Conservation (phyloP, 208 protist species). For the Entamoeba dispar region DNA sequence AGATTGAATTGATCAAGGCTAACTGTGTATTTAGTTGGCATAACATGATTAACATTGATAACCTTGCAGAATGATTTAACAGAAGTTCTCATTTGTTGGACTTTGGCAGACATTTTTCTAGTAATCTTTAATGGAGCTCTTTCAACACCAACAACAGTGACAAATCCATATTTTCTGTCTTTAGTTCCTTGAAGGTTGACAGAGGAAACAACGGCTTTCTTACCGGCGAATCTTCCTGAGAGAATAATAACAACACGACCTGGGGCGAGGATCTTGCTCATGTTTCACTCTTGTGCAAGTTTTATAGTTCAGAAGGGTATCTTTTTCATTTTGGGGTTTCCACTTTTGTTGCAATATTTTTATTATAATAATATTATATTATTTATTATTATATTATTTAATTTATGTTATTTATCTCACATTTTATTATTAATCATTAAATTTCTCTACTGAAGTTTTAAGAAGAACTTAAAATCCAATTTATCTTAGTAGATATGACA, state of each 20-base stretch:
- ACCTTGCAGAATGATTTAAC: constrained; percentile 40
- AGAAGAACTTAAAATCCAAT: too few relatives aligned
- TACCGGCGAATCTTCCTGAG: constrained; percentile 39
- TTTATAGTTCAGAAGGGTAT: too few relatives aligned
- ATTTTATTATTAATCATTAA: too few relatives aligned
- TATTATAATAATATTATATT: too few relatives aligned
- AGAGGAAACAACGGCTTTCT: constrained; percentile 37
- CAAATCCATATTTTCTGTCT: constrained; percentile 23
- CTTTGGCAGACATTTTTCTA: constrained; percentile 29
- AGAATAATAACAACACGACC: constrained; percentile 40
- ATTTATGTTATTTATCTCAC: too few relatives aligned
- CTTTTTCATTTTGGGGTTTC: too few relatives aligned
- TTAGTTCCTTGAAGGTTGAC: neutral
- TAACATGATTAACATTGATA: constrained; percentile 41
- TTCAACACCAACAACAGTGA: constrained; percentile 40
- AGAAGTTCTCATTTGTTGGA: constrained; percentile 26
- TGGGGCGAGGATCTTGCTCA: constrained; percentile 24
- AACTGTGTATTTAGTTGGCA: constrained; percentile 38
- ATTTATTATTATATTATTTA: too few relatives aligned
- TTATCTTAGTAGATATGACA: neutral
- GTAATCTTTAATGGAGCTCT: constrained; percentile 29
- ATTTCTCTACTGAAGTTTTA: too few relatives aligned
- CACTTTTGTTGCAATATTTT: too few relatives aligned
- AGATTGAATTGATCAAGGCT: constrained; percentile 10
- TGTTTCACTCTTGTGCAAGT: neutral